Percentiles rank a stretch among this genome's conserved stretches.
These are phyloP conservation scores for Globisporangium ultimum DNA, from an alignment of 352 stramenopile genomes.

Conservation along the genomic window DNA sequence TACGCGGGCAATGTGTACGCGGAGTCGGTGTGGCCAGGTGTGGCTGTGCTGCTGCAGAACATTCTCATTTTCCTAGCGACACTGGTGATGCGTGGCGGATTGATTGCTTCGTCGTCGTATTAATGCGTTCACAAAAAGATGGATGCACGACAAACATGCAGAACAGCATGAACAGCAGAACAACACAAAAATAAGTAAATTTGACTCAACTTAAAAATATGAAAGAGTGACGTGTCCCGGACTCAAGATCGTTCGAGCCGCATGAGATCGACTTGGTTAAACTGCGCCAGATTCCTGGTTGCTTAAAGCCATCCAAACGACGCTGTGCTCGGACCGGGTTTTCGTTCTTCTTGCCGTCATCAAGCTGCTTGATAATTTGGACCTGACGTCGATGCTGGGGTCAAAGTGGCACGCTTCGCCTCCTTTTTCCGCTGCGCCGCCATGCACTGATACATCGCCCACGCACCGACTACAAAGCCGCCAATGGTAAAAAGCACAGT, in stretches of 20 bases:
- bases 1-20: slow-evolving; percentile 53
- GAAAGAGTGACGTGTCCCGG: too few species aligned
- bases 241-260: too few species aligned
- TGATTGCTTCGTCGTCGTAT: slow-evolving; percentile 28
- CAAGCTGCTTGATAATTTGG: slow-evolving; percentile 4
- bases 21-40: slow-evolving; percentile 58
- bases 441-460: slow-evolving; percentile 9
- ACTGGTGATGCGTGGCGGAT: slow-evolving; percentile 49
- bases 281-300: neutral
- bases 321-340: too few species aligned
- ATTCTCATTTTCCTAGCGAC: slow-evolving; percentile 54
- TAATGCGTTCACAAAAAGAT: neutral
- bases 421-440: slow-evolving; percentile 4
- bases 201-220: too few species aligned
- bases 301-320: too few species aligned
- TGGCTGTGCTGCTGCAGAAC: slow-evolving; percentile 59
- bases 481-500: slow-evolving; percentile 7
- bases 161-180: neutral
- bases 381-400: neutral
- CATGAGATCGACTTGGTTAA: neutral
- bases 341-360: neutral
- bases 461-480: slow-evolving; percentile 10
- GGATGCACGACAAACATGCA: neutral
- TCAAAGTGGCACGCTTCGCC: slow-evolving; percentile 8
- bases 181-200: neutral